A percentile compares a stretch with the other conserved stretches of the same genome.
Evolutionary conservation across 352 stramenopile genomes (phyloP).

Genomic region (Globisporangium cederbergense): DNA sequence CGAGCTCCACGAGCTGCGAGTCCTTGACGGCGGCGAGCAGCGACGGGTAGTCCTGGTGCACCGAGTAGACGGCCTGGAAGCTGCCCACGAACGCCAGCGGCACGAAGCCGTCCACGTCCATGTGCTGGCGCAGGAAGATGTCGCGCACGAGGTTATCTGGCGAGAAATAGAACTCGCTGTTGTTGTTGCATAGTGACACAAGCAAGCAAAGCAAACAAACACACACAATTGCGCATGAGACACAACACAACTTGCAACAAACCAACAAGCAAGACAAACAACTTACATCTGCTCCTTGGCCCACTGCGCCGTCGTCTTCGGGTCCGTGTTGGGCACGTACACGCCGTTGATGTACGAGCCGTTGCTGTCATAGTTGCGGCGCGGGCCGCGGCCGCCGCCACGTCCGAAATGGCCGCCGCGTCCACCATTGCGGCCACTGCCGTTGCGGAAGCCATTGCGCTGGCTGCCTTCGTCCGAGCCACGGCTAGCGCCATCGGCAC

Average conservation of each 20-base stretch:
- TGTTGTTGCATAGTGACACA: not conserved
- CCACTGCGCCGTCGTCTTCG: slow-evolving; percentile 70
- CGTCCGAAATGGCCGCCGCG: slow-evolving; percentile 17
- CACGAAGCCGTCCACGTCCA: slow-evolving; percentile 87
- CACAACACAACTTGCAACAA: not conserved
- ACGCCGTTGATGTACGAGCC: slow-evolving; percentile 75
- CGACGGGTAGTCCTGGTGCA: slow-evolving; percentile 83
- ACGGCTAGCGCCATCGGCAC: slow-evolving; percentile 6
- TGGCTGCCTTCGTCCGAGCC: slow-evolving; percentile 14
- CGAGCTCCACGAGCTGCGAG: slow-evolving; percentile 69
- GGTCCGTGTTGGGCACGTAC: slow-evolving; percentile 72
- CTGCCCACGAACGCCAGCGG: slow-evolving; percentile 87
- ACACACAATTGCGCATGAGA: slow-evolving; percentile 6
- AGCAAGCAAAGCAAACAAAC: not conserved
- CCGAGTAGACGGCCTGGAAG: slow-evolving; percentile 85
- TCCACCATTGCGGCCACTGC: slow-evolving; percentile 11
- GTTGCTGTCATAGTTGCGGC: slow-evolving; percentile 45
- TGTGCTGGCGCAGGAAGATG: slow-evolving; percentile 83
- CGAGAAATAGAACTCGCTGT: slow-evolving; percentile 86
- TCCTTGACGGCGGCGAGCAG: slow-evolving; percentile 69
- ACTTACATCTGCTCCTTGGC: slow-evolving; percentile 84
- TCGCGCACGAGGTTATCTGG: slow-evolving; percentile 82
- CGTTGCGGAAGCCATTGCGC: slow-evolving; percentile 24
- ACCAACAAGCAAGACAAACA: not conserved
- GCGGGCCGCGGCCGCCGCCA: slow-evolving; percentile 33